Percentiles rank a stretch among this genome's conserved stretches.
phyloP scores from a whole-genome alignment of 495 filamentous ascomycete species.

The Lophiotrema nucula region DNA sequence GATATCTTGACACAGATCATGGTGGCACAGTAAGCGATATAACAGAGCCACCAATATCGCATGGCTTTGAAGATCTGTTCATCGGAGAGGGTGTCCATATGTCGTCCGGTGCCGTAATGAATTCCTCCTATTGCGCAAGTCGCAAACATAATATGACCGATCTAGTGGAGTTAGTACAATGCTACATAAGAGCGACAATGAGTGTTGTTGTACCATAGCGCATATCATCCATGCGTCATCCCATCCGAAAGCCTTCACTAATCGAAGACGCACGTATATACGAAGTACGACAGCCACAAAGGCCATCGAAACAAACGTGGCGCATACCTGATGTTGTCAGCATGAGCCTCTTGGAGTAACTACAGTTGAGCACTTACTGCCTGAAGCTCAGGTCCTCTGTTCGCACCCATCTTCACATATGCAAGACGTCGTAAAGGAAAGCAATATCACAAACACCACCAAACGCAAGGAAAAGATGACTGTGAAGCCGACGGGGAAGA shows the following conservation, averaged over 20 bases:
- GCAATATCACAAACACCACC: too few species aligned
- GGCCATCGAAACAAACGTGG: slow-evolving; percentile 6
- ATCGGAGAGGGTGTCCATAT: not conserved
- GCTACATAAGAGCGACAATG: not conserved
- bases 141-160: slow-evolving; percentile 15
- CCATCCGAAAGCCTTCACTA: slow-evolving; percentile 24
- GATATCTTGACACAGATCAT: slow-evolving; percentile 44
- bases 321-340: slow-evolving; percentile 10
- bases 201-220: slow-evolving; percentile 4
- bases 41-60: slow-evolving; percentile 23
- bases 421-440: too few species aligned
- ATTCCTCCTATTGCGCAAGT: slow-evolving; percentile 4
- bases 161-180: not conserved
- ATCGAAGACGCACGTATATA: slow-evolving; percentile 13
- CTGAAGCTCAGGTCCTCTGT: slow-evolving; percentile 15
- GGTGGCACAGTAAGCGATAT: slow-evolving; percentile 19
- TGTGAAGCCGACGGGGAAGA: too few species aligned
- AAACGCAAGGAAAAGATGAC: too few species aligned
- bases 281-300: slow-evolving; percentile 15
- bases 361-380: slow-evolving; percentile 7
- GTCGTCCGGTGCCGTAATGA: slow-evolving; percentile 19
- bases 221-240: slow-evolving; percentile 23
- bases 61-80: slow-evolving; percentile 13
- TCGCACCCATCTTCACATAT: slow-evolving; percentile 14
- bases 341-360: too few species aligned